Conservation (phyloP, 1,284 basidiomycete species). For the Sporisorium graminicola region DNA sequence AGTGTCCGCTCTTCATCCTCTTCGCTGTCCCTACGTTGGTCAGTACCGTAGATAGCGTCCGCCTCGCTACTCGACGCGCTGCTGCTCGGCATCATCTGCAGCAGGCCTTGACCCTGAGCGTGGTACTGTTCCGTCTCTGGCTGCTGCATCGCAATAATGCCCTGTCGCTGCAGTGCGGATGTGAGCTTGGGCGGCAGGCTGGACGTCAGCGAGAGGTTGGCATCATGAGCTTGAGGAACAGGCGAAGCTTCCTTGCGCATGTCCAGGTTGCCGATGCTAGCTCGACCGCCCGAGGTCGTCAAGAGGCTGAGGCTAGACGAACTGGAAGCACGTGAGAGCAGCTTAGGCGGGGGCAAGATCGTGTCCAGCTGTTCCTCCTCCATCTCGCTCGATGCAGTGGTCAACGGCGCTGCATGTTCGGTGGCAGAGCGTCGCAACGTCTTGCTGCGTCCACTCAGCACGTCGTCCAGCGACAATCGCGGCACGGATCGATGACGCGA, state of each 20-base stretch:
- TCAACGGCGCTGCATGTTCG: slow-evolving; percentile 16
- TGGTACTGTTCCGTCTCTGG: slow-evolving; percentile 7
- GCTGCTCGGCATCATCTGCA: slow-evolving; percentile 65
- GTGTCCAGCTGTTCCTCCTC: slow-evolving; percentile 45
- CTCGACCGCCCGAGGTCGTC: slow-evolving; percentile 54
- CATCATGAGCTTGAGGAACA: slow-evolving; percentile 5
- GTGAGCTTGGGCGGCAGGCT: slow-evolving; percentile 47
- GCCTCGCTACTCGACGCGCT: slow-evolving; percentile 55
- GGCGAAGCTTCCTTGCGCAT: slow-evolving; percentile 19
- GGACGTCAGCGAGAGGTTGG: slow-evolving; percentile 27
- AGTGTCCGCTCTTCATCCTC: slow-evolving; percentile 67
- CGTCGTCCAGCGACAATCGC: slow-evolving; percentile 43
- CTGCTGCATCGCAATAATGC: slow-evolving; percentile 47
- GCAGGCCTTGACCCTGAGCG: slow-evolving; percentile 30
- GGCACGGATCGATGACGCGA: slow-evolving; percentile 45
- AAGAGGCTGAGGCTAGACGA: slow-evolving; percentile 52
- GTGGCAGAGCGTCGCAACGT: slow-evolving; percentile 39
- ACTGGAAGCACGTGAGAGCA: slow-evolving; percentile 50
- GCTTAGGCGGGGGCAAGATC: slow-evolving; percentile 45
- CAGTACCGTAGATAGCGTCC: slow-evolving; percentile 18
- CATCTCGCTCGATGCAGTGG: slow-evolving; percentile 28
- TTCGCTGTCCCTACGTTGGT: slow-evolving; percentile 35
- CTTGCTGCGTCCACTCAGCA: slow-evolving; percentile 40
- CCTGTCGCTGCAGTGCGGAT: slow-evolving; percentile 42
- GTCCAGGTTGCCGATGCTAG: slow-evolving; percentile 46